A percentile compares a stretch with the other conserved stretches of the same genome.
Evolutionary conservation across 2,329 filamentous ascomycete genomes (phyloP).

Genomic region (Neospermospora avenae): DNA sequence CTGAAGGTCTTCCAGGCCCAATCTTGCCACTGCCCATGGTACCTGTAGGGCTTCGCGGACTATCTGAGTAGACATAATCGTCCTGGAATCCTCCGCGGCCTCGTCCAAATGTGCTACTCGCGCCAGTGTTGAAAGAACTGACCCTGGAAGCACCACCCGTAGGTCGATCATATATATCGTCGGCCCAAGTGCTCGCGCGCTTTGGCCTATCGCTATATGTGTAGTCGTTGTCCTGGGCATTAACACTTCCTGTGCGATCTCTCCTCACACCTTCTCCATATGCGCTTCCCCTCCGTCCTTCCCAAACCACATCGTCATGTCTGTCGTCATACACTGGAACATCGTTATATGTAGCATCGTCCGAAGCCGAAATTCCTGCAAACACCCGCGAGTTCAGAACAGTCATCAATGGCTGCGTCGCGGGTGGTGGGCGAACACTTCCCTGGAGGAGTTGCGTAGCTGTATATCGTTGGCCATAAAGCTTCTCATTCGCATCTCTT

Average conservation of each 20-base stretch:
- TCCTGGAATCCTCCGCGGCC: slow-evolving; percentile 44
- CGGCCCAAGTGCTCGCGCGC: slow-evolving; percentile 69
- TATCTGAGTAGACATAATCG: slow-evolving; percentile 55
- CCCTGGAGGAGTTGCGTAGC: slow-evolving; percentile 81
- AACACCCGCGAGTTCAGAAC: slow-evolving; percentile 85
- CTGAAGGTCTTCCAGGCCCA: slow-evolving; percentile 74
- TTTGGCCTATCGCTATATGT: slow-evolving; percentile 54
- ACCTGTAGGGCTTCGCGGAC: slow-evolving; percentile 35
- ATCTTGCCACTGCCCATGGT: slow-evolving; percentile 33
- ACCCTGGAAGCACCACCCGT: slow-evolving; percentile 31
- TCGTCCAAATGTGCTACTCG: slow-evolving; percentile 25
- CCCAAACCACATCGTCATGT: slow-evolving; percentile 82
- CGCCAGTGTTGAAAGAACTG: slow-evolving; percentile 21
- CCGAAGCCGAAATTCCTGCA: slow-evolving; percentile 54
- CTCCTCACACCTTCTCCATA: slow-evolving; percentile 63
- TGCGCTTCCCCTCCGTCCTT: slow-evolving; percentile 67
- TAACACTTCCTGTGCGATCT: slow-evolving; percentile 42
- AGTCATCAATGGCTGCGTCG: slow-evolving; percentile 78
- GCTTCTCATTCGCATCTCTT: slow-evolving; percentile 93
- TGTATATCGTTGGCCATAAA: slow-evolving; percentile 81
- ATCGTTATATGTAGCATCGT: slow-evolving; percentile 86
- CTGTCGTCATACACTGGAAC: slow-evolving; percentile 81
- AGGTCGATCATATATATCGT: slow-evolving; percentile 67
- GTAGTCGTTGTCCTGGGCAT: slow-evolving; percentile 44
- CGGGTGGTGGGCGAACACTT: slow-evolving; percentile 70